Evolutionary conservation across 257 asterid species (phyloP).

Genomic region (Jacaranda mimosifolia): DNA sequence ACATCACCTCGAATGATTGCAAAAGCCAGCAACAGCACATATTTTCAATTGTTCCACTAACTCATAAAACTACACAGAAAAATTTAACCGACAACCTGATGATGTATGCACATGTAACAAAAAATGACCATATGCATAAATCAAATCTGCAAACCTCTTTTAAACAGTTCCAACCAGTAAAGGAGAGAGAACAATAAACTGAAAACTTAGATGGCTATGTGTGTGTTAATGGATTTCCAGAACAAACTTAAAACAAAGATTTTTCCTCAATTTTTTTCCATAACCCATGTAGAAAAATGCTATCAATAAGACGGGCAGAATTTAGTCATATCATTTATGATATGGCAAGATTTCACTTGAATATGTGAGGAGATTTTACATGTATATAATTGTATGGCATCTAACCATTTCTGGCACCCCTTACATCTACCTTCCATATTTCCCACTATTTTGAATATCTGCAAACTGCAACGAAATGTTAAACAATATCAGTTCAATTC

Average conservation of each 20-base stretch:
- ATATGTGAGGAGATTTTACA: neutral
- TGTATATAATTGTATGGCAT: neutral
- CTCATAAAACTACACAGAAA: neutral
- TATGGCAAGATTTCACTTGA: neutral
- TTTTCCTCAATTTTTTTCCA: neutral
- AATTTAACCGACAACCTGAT: neutral
- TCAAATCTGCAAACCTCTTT: conserved; percentile 10
- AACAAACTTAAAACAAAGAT: neutral
- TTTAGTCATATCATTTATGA: neutral
- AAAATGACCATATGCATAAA: neutral
- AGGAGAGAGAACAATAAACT: neutral
- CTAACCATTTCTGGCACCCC: neutral
- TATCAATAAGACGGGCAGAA: conserved; percentile 9
- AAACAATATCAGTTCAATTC: neutral
- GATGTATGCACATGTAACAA: neutral
- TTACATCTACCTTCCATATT: conserved; percentile 2
- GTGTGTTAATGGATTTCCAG: neutral
- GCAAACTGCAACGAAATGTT: neutral
- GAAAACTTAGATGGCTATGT: neutral
- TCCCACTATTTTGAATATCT: neutral
- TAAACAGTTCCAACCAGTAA: neutral
- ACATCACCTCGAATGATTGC: neutral
- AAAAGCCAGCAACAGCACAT: neutral
- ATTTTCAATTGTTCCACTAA: neutral
- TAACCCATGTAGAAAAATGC: neutral